phyloP scores from a whole-genome alignment of 371 early-diverging fungal species.

The Mucor ambiguus region DNA sequence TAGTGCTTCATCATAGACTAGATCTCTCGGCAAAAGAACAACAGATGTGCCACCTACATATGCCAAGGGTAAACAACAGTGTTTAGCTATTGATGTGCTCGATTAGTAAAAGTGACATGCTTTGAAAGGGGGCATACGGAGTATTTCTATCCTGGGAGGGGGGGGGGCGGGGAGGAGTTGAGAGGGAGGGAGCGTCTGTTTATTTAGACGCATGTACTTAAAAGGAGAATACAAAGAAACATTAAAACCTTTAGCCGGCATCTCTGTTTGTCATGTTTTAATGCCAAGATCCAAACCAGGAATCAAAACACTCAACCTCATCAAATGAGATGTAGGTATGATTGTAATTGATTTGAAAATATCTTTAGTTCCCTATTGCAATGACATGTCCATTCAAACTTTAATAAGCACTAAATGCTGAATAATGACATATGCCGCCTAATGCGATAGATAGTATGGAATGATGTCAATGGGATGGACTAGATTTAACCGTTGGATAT shows the following conservation, averaged over 20 bases:
- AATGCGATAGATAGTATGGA: background rate
- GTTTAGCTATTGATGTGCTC: background rate
- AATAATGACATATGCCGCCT: background rate
- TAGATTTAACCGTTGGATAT: background rate
- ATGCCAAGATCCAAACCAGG: conserved; percentile 2
- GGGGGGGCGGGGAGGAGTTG: background rate
- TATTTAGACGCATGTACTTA: background rate
- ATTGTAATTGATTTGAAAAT: background rate
- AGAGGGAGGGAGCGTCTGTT: background rate
- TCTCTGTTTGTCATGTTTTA: background rate
- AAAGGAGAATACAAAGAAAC: background rate
- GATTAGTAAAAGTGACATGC: background rate
- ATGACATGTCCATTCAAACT: background rate
- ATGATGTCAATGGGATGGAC: background rate
- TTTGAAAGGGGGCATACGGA: background rate
- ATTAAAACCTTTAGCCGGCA: conserved; percentile 1
- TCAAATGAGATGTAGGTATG: background rate
- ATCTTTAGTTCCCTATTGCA: background rate
- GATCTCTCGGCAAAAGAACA: background rate
- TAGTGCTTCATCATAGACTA: background rate
- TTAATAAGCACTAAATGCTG: background rate
- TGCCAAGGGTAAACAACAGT: background rate
- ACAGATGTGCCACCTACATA: background rate
- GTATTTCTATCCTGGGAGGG: background rate
- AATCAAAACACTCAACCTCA: background rate